phyloP scores from a whole-genome alignment of 495 filamentous ascomycete species.

The Aspergillus carlsbadensis region DNA sequence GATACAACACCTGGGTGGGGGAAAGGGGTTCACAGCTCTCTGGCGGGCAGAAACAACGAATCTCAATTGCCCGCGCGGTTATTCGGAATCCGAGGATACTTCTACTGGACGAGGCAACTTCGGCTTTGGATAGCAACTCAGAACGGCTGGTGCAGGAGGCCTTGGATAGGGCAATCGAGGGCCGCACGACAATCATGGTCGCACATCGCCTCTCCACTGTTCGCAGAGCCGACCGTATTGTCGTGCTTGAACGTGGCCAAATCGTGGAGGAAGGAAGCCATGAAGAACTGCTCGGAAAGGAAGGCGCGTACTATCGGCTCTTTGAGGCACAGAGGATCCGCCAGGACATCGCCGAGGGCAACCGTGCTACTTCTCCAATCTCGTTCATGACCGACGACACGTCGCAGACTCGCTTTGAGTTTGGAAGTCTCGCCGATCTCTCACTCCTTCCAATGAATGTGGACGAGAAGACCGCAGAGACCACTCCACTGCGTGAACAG shows the following conservation, averaged over 20 bases:
- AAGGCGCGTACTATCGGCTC: slow-evolving; percentile 68
- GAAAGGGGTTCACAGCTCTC: slow-evolving; percentile 90
- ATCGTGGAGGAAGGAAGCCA: slow-evolving; percentile 90
- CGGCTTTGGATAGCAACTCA: slow-evolving; percentile 90
- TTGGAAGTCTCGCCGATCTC: background rate
- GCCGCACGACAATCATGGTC: slow-evolving; percentile 92
- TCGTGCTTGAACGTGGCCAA: slow-evolving; percentile 78
- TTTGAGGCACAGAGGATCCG: slow-evolving; percentile 74
- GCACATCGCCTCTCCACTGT: slow-evolving; percentile 94
- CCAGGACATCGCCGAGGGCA: background rate
- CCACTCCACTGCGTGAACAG: slow-evolving; percentile 25
- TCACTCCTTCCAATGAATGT: background rate
- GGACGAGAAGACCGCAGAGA: background rate
- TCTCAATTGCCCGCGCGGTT: slow-evolving; percentile 82
- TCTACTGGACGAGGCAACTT: slow-evolving; percentile 91
- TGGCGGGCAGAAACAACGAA: slow-evolving; percentile 95
- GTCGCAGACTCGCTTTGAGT: slow-evolving; percentile 13
- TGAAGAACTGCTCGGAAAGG: slow-evolving; percentile 57
- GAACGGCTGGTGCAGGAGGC: slow-evolving; percentile 93
- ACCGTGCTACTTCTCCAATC: slow-evolving; percentile 3
- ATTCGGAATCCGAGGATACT: slow-evolving; percentile 92
- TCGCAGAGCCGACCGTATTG: slow-evolving; percentile 89
- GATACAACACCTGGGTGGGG: slow-evolving; percentile 65
- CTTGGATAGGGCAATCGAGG: slow-evolving; percentile 77
- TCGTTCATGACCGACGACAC: slow-evolving; percentile 14